Conservation (phyloP, 345 rosid species). For the Rhodamnia argentea region DNA sequence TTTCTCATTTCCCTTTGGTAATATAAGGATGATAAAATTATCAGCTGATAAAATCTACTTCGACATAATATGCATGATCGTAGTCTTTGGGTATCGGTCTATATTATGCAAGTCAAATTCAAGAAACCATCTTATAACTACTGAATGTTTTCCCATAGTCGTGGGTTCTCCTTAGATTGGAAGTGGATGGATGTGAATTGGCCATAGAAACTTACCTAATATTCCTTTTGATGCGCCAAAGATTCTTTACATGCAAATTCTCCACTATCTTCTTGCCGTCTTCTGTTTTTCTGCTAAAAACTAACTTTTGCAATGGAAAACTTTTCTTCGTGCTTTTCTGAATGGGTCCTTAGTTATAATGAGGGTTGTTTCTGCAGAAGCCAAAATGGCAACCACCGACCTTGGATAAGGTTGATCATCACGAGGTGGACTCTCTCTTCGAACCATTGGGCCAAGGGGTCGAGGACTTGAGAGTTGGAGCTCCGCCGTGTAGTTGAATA, state of each 20-base stretch:
- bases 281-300: not conserved
- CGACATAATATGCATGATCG: not conserved
- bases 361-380: constrained; percentile 38
- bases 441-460: constrained; percentile 38
- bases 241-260: not conserved
- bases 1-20: not conserved
- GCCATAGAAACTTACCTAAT: not conserved
- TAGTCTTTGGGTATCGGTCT: not conserved
- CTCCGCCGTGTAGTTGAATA: not conserved
- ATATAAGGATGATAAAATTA: not conserved
- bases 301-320: no score
- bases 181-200: not conserved
- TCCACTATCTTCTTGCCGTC: not conserved
- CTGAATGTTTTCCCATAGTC: not conserved
- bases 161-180: not conserved
- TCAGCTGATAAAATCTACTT: not conserved
- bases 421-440: constrained; percentile 62
- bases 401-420: constrained; percentile 48
- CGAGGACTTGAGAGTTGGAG: constrained; percentile 47
- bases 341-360: not conserved
- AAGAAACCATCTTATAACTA: not conserved
- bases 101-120: not conserved
- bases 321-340: not conserved
- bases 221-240: not conserved
- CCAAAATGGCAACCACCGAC: constrained; percentile 78